Base-by-base conservation (phyloP, 257 asterid genomes). In the Solanum peruvianum region DNA sequence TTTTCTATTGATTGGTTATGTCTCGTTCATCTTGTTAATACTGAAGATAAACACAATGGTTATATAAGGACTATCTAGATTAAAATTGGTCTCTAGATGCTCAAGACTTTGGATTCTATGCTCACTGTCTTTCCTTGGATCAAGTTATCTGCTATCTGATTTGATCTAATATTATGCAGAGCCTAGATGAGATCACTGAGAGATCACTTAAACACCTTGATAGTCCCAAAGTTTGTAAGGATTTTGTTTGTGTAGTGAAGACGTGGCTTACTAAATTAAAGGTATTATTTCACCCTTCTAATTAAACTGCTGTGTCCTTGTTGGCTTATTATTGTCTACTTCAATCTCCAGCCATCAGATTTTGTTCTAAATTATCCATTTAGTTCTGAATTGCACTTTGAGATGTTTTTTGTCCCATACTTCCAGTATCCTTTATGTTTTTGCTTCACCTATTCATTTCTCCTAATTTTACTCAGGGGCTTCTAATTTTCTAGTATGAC, bases 161-260 rank as follows among this genome's bases (percentile, higher is more conserved):
- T 86, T 45, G 23, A 25, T 82, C 88, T 85, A 83, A 13, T 91
- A 83, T 89, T 91, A 80, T 93, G 93, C 98, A 97, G 98, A 92
- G 96, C 88, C 91, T 93, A 82, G 97, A 95, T 82, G 98, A 97
- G 94, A 97, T 97, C 75, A 89, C 86, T 83, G 96, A 95, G 67
- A 97, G 93, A 91, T 93, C 98, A 62, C 98, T 97, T 82, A 88
- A 62, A 84, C 93, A 92, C 87, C 81, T 18, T 84, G 97, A 93
- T 91, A 96, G 97, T 86, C 91, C 95, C 86, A 91, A 87, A 39
- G 86, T 87, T 88, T 95, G 98, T 81, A 94, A 92, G 84, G 99
- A 97, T 93, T 95, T 97, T 88, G 96, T 97, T 88, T 90, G 94
- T 89, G 89, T 88, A 90, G 99, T 91, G 85, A 96, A 92, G 88